A percentile compares a stretch with the other conserved stretches of the same genome.
Conservation (phyloP, 2,329 filamentous ascomycete species). For the Diaporthe vexans region DNA sequence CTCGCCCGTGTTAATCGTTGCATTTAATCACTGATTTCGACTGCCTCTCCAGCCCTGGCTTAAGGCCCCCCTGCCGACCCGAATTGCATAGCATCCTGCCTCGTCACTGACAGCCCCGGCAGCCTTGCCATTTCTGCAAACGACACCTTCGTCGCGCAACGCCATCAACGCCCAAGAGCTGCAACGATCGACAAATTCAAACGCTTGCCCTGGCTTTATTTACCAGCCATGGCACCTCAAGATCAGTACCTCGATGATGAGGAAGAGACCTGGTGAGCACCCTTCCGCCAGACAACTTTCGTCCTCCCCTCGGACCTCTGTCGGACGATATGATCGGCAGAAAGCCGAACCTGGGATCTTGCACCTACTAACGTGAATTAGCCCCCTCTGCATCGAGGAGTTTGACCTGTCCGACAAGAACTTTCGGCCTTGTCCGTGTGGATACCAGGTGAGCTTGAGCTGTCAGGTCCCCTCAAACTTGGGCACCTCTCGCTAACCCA, state of each 20-base stretch:
- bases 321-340: slow-evolving; percentile 32
- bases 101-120: slow-evolving; percentile 24
- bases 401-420: slow-evolving; percentile 98
- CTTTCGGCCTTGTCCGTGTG: slow-evolving; percentile 96
- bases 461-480: neutral
- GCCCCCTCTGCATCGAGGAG: slow-evolving; percentile 98
- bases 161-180: neutral
- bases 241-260: slow-evolving; percentile 81
- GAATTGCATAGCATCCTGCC: slow-evolving; percentile 21
- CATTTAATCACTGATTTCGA: slow-evolving; percentile 17
- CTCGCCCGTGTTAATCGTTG: slow-evolving; percentile 13
- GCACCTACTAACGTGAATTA: slow-evolving; percentile 57
- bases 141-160: slow-evolving; percentile 30
- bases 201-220: neutral
- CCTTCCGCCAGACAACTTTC: neutral
- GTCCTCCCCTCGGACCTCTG: slow-evolving; percentile 39
- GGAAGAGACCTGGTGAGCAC: slow-evolving; percentile 75
- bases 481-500: slow-evolving; percentile 41
- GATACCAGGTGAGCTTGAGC: slow-evolving; percentile 83
- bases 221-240: slow-evolving; percentile 72
- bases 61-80: slow-evolving; percentile 7
- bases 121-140: slow-evolving; percentile 41
- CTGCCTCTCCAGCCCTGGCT: slow-evolving; percentile 10
- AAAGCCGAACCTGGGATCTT: slow-evolving; percentile 39
- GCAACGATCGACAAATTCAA: neutral